phyloP scores from a whole-genome alignment of 306 rosid species.

The Rosa rugosa region DNA sequence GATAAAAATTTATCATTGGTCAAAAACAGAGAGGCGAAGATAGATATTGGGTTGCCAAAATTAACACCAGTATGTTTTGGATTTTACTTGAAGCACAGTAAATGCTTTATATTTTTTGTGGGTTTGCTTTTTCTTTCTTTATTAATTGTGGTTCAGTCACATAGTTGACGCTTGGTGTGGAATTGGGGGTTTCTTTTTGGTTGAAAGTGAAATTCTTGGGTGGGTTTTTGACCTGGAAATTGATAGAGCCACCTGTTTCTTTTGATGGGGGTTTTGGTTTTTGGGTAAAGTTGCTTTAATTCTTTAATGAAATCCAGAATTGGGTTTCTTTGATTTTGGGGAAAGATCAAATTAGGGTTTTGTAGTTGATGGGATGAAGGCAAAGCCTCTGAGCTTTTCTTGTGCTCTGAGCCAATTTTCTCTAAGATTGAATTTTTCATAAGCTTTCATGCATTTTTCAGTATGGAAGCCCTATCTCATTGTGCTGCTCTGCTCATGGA shows the following conservation, averaged over 20 bases:
- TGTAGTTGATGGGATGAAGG: conserved; percentile 17
- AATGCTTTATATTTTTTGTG: conserved; percentile 38
- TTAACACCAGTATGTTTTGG: conserved; percentile 39
- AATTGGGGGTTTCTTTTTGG: conserved; percentile 5
- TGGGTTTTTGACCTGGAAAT: conserved; percentile 23
- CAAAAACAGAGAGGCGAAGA: conserved; percentile 19
- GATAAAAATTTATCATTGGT: conserved; percentile 6
- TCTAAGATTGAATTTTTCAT: background rate
- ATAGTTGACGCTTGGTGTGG: conserved; percentile 13
- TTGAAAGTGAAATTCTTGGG: conserved; percentile 11
- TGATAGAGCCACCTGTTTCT: background rate
- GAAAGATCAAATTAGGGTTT: conserved; percentile 10
- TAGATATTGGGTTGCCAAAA: conserved; percentile 14
- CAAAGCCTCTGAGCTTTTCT: background rate
- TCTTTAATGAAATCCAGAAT: background rate
- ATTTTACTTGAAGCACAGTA: conserved; percentile 34
- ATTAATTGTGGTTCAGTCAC: conserved; percentile 39
- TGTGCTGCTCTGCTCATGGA: conserved; percentile 42
- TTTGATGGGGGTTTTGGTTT: background rate
- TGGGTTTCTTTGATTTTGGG: conserved; percentile 25
- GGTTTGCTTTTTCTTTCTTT: conserved; percentile 35
- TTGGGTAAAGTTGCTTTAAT: background rate
- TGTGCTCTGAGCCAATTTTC: conserved; percentile 12
- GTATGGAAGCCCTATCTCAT: conserved; percentile 37
- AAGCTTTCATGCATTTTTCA: conserved; percentile 34